A percentile compares a stretch with the other conserved stretches of the same genome.
Conservation (phyloP, 495 filamentous ascomycete species). For the Penicillium antarcticum region DNA sequence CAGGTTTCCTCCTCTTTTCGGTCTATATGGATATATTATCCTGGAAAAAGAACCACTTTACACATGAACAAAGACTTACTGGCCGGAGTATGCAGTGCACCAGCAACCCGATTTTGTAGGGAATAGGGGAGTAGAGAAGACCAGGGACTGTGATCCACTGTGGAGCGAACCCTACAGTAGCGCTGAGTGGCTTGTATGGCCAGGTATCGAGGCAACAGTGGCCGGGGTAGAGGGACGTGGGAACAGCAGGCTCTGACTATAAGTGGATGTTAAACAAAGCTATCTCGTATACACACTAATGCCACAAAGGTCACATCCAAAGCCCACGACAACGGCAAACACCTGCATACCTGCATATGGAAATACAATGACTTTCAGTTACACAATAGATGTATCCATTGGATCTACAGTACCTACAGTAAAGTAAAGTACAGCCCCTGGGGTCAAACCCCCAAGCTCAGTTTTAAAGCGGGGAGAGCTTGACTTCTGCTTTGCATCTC, state of each 20-base stretch:
- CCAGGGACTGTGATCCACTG: neutral
- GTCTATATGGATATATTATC: neutral
- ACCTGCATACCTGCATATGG: neutral
- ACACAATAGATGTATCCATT: neutral
- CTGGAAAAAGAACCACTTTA: neutral
- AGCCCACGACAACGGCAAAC: no score
- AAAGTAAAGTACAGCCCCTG: no score
- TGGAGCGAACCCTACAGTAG: neutral
- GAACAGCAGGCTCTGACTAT: no score
- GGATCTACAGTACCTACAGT: neutral
- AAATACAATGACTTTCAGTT: neutral
- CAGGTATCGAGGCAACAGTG: no score
- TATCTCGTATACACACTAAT: no score
- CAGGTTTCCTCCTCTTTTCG: neutral
- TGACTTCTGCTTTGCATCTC: neutral
- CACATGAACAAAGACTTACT: no score
- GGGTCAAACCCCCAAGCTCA: no score
- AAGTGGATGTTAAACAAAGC: no score
- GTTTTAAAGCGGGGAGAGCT: neutral
- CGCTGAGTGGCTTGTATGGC: slow-evolving; percentile 1
- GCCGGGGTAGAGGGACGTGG: no score
- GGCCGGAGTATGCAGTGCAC: no score
- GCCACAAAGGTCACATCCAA: no score
- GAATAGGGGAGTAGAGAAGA: neutral
- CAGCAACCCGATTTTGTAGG: neutral